Conservation (phyloP, 73 alveolate genomes). For the Durusdinium trenchii region DNA sequence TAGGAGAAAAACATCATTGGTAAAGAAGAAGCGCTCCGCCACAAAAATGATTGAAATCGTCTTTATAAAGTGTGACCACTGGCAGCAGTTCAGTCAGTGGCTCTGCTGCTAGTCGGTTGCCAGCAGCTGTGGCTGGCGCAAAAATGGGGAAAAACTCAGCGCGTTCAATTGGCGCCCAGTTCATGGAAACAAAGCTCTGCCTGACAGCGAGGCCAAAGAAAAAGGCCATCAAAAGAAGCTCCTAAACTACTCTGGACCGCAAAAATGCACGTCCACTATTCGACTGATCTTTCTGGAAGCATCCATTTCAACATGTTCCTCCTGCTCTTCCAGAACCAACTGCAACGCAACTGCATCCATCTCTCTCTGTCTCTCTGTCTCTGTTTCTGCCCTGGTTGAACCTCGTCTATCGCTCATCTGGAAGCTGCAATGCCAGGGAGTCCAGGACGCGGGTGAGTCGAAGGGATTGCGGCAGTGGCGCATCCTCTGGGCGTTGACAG, state of each 20-base stretch:
- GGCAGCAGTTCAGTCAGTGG: background rate
- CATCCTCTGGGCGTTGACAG: slow-evolving; percentile 50
- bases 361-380: no score
- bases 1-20: slow-evolving; percentile 18
- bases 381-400: no score
- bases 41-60: slow-evolving; percentile 30
- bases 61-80: slow-evolving; percentile 5
- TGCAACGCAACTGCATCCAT: no score
- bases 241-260: no score
- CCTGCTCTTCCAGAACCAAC: no score
- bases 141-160: slow-evolving; percentile 22
- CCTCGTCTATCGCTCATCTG: slow-evolving; percentile 2
- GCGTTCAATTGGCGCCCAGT: background rate
- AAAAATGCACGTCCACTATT: no score
- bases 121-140: slow-evolving; percentile 41
- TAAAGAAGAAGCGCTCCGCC: background rate
- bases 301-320: no score
- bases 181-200: slow-evolving; percentile 20
- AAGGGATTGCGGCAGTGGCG: slow-evolving; percentile 59
- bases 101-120: background rate
- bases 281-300: no score
- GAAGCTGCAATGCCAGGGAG: slow-evolving; percentile 56
- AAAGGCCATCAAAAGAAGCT: no score
- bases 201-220: no score
- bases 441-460: slow-evolving; percentile 44